Percentiles rank a stretch among this genome's conserved stretches.
These are phyloP conservation scores for Claviceps sp. DNA, from an alignment of 2,329 filamentous ascomycete genomes.

Conservation along the genomic window DNA sequence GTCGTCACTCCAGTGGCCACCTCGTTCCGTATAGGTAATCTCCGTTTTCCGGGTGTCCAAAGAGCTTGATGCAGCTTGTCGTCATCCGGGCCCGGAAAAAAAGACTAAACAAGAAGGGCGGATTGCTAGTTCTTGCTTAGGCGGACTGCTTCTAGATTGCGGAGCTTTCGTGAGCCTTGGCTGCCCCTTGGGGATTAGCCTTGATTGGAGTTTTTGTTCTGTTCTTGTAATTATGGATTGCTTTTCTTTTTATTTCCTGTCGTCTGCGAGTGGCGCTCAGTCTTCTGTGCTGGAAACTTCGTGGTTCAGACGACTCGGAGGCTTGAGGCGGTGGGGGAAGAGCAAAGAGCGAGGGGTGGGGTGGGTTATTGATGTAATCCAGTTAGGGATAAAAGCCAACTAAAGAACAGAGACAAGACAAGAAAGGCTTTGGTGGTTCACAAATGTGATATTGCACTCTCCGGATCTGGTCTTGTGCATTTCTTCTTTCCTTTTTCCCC, in stretches of 20 bases:
- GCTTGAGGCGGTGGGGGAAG: neutral
- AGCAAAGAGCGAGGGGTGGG: neutral
- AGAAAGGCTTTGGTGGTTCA: neutral
- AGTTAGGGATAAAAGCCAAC: neutral
- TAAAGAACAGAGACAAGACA: neutral
- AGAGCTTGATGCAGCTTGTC: neutral
- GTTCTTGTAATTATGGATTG: neutral
- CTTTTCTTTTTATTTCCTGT: neutral
- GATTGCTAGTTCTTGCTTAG: neutral
- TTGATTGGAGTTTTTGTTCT: neutral
- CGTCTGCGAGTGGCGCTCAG: neutral
- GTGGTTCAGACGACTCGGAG: neutral
- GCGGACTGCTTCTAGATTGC: neutral
- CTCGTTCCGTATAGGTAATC: neutral
- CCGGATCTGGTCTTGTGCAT: neutral
- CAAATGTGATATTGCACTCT: neutral
- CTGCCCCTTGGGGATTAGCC: slow-evolving; percentile 10
- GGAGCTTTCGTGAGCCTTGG: slow-evolving; percentile 7
- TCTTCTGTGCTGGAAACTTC: neutral
- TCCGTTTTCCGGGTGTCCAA: too few species aligned
- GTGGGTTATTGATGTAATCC: neutral
- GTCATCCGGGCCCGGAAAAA: neutral
- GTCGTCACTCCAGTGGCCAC: neutral
- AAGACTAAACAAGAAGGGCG: neutral
- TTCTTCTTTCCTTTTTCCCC: neutral